Evolutionary conservation across 2,329 filamentous ascomycete genomes (phyloP), one percentile per base, ranked within the genome.

Genomic region (Zelopaecilomyces penicillatus): DNA sequence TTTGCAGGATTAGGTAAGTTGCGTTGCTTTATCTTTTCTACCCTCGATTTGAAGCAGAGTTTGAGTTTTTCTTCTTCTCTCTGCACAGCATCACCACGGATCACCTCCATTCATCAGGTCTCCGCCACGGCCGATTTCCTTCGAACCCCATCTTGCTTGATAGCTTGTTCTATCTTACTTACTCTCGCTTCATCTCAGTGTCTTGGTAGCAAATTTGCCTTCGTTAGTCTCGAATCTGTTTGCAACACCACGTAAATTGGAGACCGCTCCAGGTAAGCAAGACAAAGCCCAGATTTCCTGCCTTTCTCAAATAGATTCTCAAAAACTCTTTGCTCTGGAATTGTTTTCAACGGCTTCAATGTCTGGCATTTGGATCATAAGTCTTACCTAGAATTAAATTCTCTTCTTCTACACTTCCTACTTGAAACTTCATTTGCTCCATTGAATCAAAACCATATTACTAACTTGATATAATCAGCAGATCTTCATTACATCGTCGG

Each of bases 91-190:
- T 71, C 71, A 63, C 64, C 67, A 61, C 57, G 62, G 60, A 58
- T 62, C 64, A 64, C 41, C 44, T 60, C 59, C 63, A 64, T 57
- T 67, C 67, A 68, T 68, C 54, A 50, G 47, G 37, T 49, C 49
- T 53, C 49, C 47, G 49, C 42, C 43, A 43, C 44, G 54, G 48
- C 54, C 50, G 43, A 50, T 54, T 59, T 58, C 60, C 57, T 60
- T 59, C 58, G 53, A 53, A 56, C 54, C 63, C 63, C 69, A 72
- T 72, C 69, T 78, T 77, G 75, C 72, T 75, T 64, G 68, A 71
- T 76, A 77, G 70, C 72, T 75, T 65, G 70, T 69, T 71, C 72
- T 70, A 75, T 76, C 69, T 73, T 73, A 71, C 69, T 73, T 71
- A 72, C 67, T 66, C 69, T 76, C 71, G 69, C 73, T 78, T 74